Percentiles rank a stretch among this genome's conserved stretches.
Evolutionary conservation across 352 stramenopile species (phyloP).

Genomic region (Aphanomyces stellatus): DNA sequence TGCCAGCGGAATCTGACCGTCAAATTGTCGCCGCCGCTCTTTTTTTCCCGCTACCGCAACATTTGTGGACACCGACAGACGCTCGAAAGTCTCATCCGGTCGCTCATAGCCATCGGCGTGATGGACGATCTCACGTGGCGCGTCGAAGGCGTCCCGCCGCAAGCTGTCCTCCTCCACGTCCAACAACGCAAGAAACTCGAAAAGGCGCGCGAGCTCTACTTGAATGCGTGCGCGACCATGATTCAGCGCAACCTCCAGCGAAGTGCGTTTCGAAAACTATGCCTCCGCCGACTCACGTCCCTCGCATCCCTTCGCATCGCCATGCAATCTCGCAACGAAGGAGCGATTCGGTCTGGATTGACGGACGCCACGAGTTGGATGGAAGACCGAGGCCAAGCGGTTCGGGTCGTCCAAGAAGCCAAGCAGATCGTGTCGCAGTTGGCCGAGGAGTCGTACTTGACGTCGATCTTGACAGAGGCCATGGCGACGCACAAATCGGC

Average conservation of each 20-base stretch:
- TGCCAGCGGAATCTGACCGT: constrained; percentile 66
- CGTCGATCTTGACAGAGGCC: constrained; percentile 58
- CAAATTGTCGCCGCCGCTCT: constrained; percentile 66
- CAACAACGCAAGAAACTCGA: constrained; percentile 77
- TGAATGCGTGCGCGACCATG: constrained; percentile 75
- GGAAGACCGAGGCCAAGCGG: constrained; percentile 23
- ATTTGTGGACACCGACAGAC: constrained; percentile 70
- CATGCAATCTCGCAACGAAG: constrained; percentile 40
- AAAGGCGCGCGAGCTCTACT: constrained; percentile 60
- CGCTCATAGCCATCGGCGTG: constrained; percentile 68
- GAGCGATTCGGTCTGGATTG: constrained; percentile 32
- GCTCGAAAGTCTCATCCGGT: constrained; percentile 59
- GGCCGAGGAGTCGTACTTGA: constrained; percentile 70
- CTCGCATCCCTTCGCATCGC: constrained; percentile 46
- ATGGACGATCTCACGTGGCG: constrained; percentile 74
- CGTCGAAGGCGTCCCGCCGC: constrained; percentile 35
- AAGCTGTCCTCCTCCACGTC: constrained; percentile 66
- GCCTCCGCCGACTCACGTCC: constrained; percentile 41
- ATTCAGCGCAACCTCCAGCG: constrained; percentile 78
- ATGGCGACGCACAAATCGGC: constrained; percentile 42
- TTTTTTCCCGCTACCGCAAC: constrained; percentile 74
- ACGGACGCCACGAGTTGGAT: constrained; percentile 1
- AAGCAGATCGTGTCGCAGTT: constrained; percentile 43
- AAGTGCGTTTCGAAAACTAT: constrained; percentile 56
- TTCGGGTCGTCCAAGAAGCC: constrained; percentile 48